Percentiles rank a stretch among this genome's conserved stretches.
phyloP scores from a whole-genome alignment of 2,329 filamentous ascomycete genomes.

The Rhynchosporium agropyri region DNA sequence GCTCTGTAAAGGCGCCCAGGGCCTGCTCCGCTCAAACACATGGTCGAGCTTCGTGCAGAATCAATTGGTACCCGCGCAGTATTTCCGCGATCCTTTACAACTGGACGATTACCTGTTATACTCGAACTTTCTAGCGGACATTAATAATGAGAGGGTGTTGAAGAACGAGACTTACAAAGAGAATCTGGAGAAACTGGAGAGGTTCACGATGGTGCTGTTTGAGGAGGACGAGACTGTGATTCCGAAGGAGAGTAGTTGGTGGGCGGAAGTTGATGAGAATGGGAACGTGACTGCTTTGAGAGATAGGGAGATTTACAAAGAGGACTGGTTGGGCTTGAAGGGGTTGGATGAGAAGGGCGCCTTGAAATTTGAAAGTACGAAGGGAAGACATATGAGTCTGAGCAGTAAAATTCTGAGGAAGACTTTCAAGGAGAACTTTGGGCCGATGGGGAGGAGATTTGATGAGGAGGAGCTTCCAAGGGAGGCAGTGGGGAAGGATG shows the following conservation, averaged over 20 bases:
- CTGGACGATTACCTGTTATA: slow-evolving; percentile 73
- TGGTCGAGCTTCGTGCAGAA: slow-evolving; percentile 80
- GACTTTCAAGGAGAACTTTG: slow-evolving; percentile 49
- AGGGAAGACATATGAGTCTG: slow-evolving; percentile 84
- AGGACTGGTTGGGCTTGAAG: slow-evolving; percentile 92
- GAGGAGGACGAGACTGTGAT: slow-evolving; percentile 82
- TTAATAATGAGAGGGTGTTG: slow-evolving; percentile 83
- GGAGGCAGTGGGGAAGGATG: background rate
- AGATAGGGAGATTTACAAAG: slow-evolving; percentile 73
- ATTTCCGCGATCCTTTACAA: slow-evolving; percentile 76
- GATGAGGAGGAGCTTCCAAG: slow-evolving; percentile 9
- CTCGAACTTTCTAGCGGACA: slow-evolving; percentile 89
- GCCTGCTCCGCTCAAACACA: slow-evolving; percentile 75
- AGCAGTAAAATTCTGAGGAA: slow-evolving; percentile 61
- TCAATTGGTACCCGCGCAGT: slow-evolving; percentile 88
- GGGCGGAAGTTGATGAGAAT: slow-evolving; percentile 79
- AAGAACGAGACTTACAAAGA: slow-evolving; percentile 77
- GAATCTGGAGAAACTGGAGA: slow-evolving; percentile 70
- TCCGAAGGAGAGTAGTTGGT: slow-evolving; percentile 90
- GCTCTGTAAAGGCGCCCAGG: slow-evolving; percentile 79
- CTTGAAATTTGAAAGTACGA: slow-evolving; percentile 71
- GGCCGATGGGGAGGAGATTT: slow-evolving; percentile 38
- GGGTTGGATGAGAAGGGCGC: slow-evolving; percentile 77
- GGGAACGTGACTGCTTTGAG: slow-evolving; percentile 64
- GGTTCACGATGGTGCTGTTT: slow-evolving; percentile 89